Conservation (phyloP, 371 early-diverging fungal genomes). For the Haplosporangium sp. region DNA sequence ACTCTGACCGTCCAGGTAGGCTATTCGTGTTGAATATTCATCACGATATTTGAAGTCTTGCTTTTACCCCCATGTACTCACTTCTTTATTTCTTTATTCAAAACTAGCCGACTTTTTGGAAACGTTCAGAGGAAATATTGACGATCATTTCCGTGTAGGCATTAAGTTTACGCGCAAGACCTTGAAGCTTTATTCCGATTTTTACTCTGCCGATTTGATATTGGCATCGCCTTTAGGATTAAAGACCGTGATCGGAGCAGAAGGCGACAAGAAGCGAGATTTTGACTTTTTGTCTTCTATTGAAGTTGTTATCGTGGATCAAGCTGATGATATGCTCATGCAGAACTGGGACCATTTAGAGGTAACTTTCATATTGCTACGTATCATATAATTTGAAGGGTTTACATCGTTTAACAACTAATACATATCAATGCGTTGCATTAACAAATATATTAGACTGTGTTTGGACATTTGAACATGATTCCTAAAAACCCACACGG, state of each 20-base stretch:
- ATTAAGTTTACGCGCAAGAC: slow-evolving; percentile 89
- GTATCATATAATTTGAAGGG: too few species aligned
- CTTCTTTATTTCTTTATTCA: not conserved
- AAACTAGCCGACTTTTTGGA: slow-evolving; percentile 76
- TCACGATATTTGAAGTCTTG: not conserved
- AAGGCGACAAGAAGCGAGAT: slow-evolving; percentile 87
- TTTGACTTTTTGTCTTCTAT: slow-evolving; percentile 95
- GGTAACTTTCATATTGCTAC: slow-evolving; percentile 33
- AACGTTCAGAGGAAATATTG: slow-evolving; percentile 94
- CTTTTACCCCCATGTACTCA: not conserved
- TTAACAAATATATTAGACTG: slow-evolving; percentile 56
- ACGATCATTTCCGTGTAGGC: slow-evolving; percentile 96
- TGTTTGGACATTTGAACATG: slow-evolving; percentile 85
- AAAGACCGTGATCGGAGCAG: slow-evolving; percentile 84
- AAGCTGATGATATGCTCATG: slow-evolving; percentile 90
- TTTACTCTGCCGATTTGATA: slow-evolving; percentile 92
- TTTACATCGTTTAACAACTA: too few species aligned
- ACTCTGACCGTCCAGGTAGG: slow-evolving; percentile 76
- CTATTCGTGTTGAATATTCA: slow-evolving; percentile 2
- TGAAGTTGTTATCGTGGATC: slow-evolving; percentile 90
- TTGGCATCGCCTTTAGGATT: slow-evolving; percentile 95
- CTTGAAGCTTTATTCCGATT: slow-evolving; percentile 87
- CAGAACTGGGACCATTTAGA: slow-evolving; percentile 98
- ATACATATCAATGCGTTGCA: too few species aligned
- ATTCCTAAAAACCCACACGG: slow-evolving; percentile 90